Percentiles rank a stretch among this genome's conserved stretches.
phyloP scores from a whole-genome alignment of 2,329 filamentous ascomycete genomes.

The Alternaria sp. region DNA sequence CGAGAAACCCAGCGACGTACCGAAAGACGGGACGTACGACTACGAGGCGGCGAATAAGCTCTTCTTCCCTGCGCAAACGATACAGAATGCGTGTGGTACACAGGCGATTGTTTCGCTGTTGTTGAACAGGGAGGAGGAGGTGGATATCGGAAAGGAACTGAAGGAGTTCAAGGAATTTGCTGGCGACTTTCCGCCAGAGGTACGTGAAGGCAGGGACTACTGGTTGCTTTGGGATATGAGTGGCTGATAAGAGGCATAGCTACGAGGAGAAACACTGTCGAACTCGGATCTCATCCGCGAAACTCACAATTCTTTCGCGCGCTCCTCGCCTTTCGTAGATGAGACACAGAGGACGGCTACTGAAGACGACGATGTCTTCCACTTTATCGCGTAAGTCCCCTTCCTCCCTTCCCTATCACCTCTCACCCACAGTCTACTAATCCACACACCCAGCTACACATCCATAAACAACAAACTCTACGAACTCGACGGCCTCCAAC shows the following conservation, averaged over 20 bases:
- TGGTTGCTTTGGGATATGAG: not conserved
- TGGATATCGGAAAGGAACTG: slow-evolving; percentile 76
- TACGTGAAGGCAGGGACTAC: slow-evolving; percentile 32
- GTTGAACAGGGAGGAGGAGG: slow-evolving; percentile 76
- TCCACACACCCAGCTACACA: slow-evolving; percentile 65
- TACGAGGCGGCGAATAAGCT: slow-evolving; percentile 73
- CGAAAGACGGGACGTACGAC: slow-evolving; percentile 84
- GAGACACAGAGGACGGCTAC: slow-evolving; percentile 77
- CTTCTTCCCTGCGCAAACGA: slow-evolving; percentile 96
- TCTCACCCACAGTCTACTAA: not conserved
- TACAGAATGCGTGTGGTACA: slow-evolving; percentile 97
- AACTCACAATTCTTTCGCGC: slow-evolving; percentile 89
- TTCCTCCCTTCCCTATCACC: not conserved
- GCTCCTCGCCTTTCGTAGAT: slow-evolving; percentile 87
- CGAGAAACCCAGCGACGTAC: slow-evolving; percentile 67
- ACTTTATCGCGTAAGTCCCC: slow-evolving; percentile 78
- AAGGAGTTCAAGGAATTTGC: slow-evolving; percentile 87
- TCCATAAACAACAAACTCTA: slow-evolving; percentile 80
- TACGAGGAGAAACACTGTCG: slow-evolving; percentile 72
- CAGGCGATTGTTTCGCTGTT: slow-evolving; percentile 92
- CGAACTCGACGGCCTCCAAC: slow-evolving; percentile 94
- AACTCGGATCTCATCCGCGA: slow-evolving; percentile 65
- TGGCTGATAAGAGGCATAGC: slow-evolving; percentile 49
- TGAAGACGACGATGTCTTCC: slow-evolving; percentile 89
- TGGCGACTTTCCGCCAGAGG: slow-evolving; percentile 73